Evolutionary conservation across 805 yeast species (phyloP), one percentile per base, ranked within the genome.

Genomic region (Debaryomyces maramus): DNA sequence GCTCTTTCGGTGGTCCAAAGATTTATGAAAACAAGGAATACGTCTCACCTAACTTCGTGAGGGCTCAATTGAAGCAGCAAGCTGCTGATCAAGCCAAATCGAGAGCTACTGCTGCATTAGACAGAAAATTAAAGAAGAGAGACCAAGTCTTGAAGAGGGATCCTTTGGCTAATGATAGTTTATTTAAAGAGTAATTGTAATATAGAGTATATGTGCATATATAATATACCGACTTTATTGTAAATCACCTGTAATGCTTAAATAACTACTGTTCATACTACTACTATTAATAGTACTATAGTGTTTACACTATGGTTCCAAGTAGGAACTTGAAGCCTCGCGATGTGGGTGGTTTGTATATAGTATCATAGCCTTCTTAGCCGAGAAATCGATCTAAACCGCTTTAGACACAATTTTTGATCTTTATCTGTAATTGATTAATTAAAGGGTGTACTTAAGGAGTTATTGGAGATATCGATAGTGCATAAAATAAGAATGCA

Each of bases 1-100:
- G 99, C 35, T 88, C 97, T 1, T 93, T 93, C 55, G 91, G 97
- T 41, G 99, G 99, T 15, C 97, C 98, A 48, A 88, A 90, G 75
- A 89, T 93, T 50, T 93, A 88, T 67, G 98, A 93, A 59, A 93
- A 93, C 72, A 90, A 88, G 72, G 93, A 91, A 66, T 93, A 87
- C 65, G 96, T 93, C 34, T 87, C 96, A 44, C 99, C 99, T 49
- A 93, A 93, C 73, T 81, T 86, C 44, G 91, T 85, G 28, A 85
- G 99, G 72, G 88, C 99, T 9, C 97, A 90, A 72, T 46, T 75
- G 48, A 86, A 80, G 61, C 85, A 83, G 52, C 78, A 85, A 58
- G 81, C 85, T 40, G 97, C 97, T 3, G 78, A 74, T 38, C 81
- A 81, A 50, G 96, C 97, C 32, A 76, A 74, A 49, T 64, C 79